Evolutionary conservation across 1,139 yeast genomes (phyloP).

Genomic region (Saccharomyces hybrid): DNA sequence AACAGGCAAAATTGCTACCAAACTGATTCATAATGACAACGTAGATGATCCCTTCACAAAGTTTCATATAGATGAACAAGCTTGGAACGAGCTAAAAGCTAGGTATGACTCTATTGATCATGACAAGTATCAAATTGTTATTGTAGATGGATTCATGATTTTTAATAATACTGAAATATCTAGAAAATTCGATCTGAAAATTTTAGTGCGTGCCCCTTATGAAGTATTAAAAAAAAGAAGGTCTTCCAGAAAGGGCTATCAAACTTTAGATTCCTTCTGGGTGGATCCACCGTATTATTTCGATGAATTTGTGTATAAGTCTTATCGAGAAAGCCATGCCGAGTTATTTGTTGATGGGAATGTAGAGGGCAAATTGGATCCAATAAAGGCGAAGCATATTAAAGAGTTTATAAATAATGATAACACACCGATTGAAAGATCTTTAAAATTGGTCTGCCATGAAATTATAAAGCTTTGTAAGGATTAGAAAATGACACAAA

Average conservation of each 20-base stretch:
- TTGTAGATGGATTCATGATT: conserved; percentile 87
- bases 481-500: not conserved
- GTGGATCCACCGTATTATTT: conserved; percentile 89
- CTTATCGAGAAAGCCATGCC: conserved; percentile 55
- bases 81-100: conserved; percentile 10
- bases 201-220: conserved; percentile 63
- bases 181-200: conserved; percentile 44
- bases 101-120: conserved; percentile 8
- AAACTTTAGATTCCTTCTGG: conserved; percentile 83
- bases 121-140: conserved; percentile 34
- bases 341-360: conserved; percentile 49
- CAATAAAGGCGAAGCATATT: conserved; percentile 17
- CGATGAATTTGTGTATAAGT: conserved; percentile 83
- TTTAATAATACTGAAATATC: conserved; percentile 48
- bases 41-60: conserved; percentile 25
- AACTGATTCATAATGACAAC: conserved; percentile 29
- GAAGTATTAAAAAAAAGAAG: conserved; percentile 58
- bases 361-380: conserved; percentile 36
- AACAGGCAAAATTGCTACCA: conserved; percentile 31
- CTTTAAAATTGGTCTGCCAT: conserved; percentile 28
- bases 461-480: conserved; percentile 9
- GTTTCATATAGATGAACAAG: conserved; percentile 14
- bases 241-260: conserved; percentile 64
- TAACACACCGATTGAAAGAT: conserved; percentile 20
- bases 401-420: conserved; percentile 28